Conservation (phyloP, 306 rosid genomes). For the Mimosa bimucronata region DNA sequence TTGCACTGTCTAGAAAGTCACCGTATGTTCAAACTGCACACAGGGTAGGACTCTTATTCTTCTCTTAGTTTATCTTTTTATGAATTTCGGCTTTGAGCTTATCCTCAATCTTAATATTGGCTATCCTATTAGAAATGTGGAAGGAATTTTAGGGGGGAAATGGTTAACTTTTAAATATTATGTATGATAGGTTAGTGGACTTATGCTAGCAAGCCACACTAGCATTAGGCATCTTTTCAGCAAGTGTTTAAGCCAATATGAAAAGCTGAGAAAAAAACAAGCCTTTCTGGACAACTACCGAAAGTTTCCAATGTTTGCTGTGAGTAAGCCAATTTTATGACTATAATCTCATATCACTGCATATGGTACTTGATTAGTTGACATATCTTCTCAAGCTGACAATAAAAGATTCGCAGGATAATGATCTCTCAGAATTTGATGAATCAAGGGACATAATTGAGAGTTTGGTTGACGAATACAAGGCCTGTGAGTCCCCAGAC, state of each 20-base stretch:
- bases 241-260: constrained; percentile 94
- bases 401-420: constrained; percentile 68
- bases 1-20: constrained; percentile 95
- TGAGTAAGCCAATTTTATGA: constrained; percentile 50
- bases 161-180: constrained; percentile 38
- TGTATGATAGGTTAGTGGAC: constrained; percentile 87
- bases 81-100: constrained; percentile 17
- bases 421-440: constrained; percentile 98
- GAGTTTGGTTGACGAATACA: constrained; percentile 95
- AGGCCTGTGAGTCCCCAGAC: constrained; percentile 99
- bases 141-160: neutral
- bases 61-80: neutral
- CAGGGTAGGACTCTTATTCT: constrained; percentile 57
- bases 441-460: constrained; percentile 96
- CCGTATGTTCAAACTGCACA: constrained; percentile 99
- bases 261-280: constrained; percentile 94
- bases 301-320: constrained; percentile 99
- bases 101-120: constrained; percentile 17
- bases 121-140: neutral
- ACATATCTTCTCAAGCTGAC: constrained; percentile 37
- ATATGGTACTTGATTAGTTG: constrained; percentile 21
- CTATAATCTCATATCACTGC: constrained; percentile 26
- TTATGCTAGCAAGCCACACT: constrained; percentile 97
- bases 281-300: constrained; percentile 96
- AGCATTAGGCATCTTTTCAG: constrained; percentile 98